Percentiles rank a stretch among this genome's conserved stretches.
Conservation (phyloP, 352 stramenopile species). For the Phytophthora capsici region DNA sequence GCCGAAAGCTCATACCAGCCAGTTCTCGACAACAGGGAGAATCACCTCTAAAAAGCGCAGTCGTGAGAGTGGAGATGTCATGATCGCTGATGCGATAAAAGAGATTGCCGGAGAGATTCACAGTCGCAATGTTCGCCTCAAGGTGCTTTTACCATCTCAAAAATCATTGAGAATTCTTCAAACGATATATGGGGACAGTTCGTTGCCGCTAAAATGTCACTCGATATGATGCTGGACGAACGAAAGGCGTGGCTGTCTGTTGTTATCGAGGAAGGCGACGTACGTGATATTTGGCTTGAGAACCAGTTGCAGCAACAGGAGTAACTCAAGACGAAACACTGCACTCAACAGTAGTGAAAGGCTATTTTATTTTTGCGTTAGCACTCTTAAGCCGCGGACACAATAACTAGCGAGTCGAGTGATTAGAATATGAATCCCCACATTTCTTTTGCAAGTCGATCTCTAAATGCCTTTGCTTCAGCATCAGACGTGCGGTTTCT, state of each 20-base stretch:
- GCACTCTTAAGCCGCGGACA: no score
- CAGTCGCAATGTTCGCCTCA: not conserved
- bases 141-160: not conserved
- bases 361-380: not conserved
- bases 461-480: slow-evolving; percentile 7
- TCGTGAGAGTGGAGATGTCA: not conserved
- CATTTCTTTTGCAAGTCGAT: slow-evolving; percentile 18
- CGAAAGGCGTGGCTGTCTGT: slow-evolving; percentile 13
- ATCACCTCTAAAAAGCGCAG: not conserved
- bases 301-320: slow-evolving; percentile 2
- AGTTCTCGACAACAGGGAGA: no score
- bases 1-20: no score
- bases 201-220: not conserved
- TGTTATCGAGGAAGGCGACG: slow-evolving; percentile 14
- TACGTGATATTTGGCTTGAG: slow-evolving; percentile 10
- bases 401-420: not conserved
- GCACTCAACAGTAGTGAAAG: not conserved
- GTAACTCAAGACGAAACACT: not conserved
- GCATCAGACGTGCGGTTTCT: not conserved
- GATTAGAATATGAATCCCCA: slow-evolving; percentile 15
- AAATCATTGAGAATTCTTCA: not conserved
- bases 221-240: slow-evolving; percentile 21
- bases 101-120: not conserved
- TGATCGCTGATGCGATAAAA: not conserved
- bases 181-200: not conserved